Percentiles rank a stretch among this genome's conserved stretches.
Evolutionary conservation across 495 filamentous ascomycete species (phyloP).

Genomic region (Bacidia rubella): DNA sequence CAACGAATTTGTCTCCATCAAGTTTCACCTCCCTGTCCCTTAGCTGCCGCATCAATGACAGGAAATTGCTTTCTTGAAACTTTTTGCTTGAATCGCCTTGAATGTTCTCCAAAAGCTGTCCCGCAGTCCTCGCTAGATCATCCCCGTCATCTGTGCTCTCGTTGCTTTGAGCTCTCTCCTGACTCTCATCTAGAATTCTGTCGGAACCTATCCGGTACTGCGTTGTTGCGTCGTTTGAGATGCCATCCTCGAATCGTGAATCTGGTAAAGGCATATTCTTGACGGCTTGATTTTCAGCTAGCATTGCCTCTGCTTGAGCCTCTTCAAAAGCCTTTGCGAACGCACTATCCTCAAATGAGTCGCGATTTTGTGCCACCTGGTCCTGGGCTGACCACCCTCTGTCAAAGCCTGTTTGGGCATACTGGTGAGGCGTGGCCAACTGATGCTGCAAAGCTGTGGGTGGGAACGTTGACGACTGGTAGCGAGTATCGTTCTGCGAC

Average conservation of each 20-base stretch:
- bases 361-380: constrained; percentile 19
- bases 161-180: constrained; percentile 16
- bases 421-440: neutral
- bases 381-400: constrained; percentile 19
- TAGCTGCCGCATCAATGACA: constrained; percentile 58
- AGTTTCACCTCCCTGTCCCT: constrained; percentile 40
- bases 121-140: constrained; percentile 58
- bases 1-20: constrained; percentile 39
- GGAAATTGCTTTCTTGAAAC: constrained; percentile 66
- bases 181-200: constrained; percentile 27
- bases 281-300: neutral
- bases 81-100: constrained; percentile 53
- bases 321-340: constrained; percentile 50
- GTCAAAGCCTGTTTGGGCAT: neutral
- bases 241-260: no score
- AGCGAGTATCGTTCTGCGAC: neutral
- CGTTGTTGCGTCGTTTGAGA: constrained; percentile 13
- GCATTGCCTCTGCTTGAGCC: constrained; percentile 9
- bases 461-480: no score
- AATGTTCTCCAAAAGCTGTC: constrained; percentile 54
- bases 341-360: constrained; percentile 44
- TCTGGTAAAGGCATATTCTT: neutral
- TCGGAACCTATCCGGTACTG: constrained; percentile 38
- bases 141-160: constrained; percentile 36
- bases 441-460: neutral